Evolutionary conservation across 1,284 basidiomycete genomes (phyloP).

Genomic region (Cronartium quercuum): DNA sequence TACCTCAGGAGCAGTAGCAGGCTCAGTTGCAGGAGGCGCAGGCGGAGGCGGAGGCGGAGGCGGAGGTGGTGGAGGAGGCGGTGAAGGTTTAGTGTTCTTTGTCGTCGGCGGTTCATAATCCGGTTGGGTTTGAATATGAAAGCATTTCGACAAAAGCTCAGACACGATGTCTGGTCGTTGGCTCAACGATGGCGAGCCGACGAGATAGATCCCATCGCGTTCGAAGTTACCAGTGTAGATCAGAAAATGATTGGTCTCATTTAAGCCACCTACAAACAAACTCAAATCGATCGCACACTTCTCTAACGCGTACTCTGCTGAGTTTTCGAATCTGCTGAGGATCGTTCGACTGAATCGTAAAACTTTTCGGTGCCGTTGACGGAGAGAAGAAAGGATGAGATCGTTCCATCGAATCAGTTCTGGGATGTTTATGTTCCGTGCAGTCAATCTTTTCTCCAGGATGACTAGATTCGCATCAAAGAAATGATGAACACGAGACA

Average conservation of each 20-base stretch:
- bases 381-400: slow-evolving; percentile 32
- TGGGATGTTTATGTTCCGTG: slow-evolving; percentile 23
- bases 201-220: slow-evolving; percentile 85
- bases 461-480: slow-evolving; percentile 36
- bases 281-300: slow-evolving; percentile 64
- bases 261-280: slow-evolving; percentile 70
- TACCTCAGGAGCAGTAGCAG: slow-evolving; percentile 8
- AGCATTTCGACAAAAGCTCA: slow-evolving; percentile 73
- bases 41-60: slow-evolving; percentile 21
- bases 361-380: slow-evolving; percentile 38
- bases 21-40: not conserved
- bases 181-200: slow-evolving; percentile 75
- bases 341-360: slow-evolving; percentile 48
- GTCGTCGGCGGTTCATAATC: slow-evolving; percentile 35
- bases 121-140: slow-evolving; percentile 52
- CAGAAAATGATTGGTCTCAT: slow-evolving; percentile 84
- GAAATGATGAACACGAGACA: slow-evolving; percentile 51
- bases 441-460: slow-evolving; percentile 21
- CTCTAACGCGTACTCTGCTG: slow-evolving; percentile 85
- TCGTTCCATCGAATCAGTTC: slow-evolving; percentile 36
- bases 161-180: slow-evolving; percentile 75
- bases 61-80: slow-evolving; percentile 52
- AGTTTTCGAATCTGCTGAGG: slow-evolving; percentile 80
- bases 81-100: slow-evolving; percentile 60
- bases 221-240: slow-evolving; percentile 87